Evolutionary conservation across 2,329 filamentous ascomycete species (phyloP).

Genomic region (Cryphonectria parasitica): DNA sequence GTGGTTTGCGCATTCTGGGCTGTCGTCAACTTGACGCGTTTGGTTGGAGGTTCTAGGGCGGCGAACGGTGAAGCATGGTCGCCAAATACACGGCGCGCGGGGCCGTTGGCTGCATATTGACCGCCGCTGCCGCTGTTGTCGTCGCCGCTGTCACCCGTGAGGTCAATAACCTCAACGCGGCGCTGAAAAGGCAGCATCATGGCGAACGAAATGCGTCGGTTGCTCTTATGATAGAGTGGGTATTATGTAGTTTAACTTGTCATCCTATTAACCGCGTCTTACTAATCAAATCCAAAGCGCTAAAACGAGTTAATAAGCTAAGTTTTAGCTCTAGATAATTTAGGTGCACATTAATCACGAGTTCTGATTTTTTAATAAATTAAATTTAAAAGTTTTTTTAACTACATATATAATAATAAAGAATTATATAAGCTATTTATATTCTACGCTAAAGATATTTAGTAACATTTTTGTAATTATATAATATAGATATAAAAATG

Average conservation of each 20-base stretch:
- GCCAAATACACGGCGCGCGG: not conserved
- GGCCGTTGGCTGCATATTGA: not conserved
- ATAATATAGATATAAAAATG: not conserved
- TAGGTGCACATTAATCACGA: too few species aligned
- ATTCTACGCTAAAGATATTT: not conserved
- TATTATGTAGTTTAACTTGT: not conserved
- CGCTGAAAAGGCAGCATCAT: conserved; percentile 1
- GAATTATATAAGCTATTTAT: not conserved
- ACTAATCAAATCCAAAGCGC: not conserved
- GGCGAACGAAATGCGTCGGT: not conserved
- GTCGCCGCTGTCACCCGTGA: conserved; percentile 34
- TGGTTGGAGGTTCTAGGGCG: not conserved
- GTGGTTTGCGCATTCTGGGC: not conserved
- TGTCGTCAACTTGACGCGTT: conserved; percentile 18
- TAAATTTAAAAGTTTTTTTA: not conserved
- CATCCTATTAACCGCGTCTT: not conserved
- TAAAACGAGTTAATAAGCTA: not conserved
- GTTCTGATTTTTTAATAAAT: too few species aligned
- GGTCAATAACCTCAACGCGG: conserved; percentile 35
- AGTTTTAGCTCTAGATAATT: not conserved
- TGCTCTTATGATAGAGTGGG: conserved; percentile 10
- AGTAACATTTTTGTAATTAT: not conserved
- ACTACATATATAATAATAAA: not conserved
- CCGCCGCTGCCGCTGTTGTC: not conserved
- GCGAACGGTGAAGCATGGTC: not conserved